phyloP scores from a whole-genome alignment of 1,284 basidiomycete species.

The Cutaneotrichosporon sp. region DNA sequence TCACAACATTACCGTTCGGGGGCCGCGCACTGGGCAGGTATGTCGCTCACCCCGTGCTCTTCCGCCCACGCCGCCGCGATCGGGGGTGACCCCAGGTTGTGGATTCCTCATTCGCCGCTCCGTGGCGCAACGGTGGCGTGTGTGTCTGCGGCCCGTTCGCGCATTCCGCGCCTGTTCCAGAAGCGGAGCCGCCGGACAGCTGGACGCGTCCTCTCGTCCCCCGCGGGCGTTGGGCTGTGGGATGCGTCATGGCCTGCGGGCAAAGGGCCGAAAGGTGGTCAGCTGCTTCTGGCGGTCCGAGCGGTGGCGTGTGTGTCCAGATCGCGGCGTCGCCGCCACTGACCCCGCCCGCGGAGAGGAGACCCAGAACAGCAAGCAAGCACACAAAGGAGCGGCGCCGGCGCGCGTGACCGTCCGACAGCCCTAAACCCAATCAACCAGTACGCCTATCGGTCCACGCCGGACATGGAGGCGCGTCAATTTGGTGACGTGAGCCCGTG shows the following conservation, averaged over 20 bases:
- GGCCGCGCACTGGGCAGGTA: neutral
- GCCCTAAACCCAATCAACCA: neutral
- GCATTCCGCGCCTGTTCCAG: neutral
- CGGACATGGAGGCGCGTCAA: neutral
- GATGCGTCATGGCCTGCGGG: neutral
- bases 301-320: neutral
- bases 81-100: neutral
- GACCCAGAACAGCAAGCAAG: neutral
- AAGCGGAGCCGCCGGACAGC: neutral
- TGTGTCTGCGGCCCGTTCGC: neutral
- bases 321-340: neutral
- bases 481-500: constrained; percentile 1
- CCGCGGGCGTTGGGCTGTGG: neutral
- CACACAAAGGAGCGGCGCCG: neutral
- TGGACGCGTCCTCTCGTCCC: neutral
- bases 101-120: neutral
- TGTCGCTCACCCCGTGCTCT: no score
- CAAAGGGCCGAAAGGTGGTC: neutral
- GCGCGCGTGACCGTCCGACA: neutral
- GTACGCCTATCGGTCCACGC: neutral
- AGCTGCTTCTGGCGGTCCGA: neutral
- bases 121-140: neutral
- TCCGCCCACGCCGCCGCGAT: neutral
- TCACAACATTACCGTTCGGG: neutral
- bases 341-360: no score